Conservation (phyloP, 78 protist genomes). For the Chrysochromulina parva region DNA sequence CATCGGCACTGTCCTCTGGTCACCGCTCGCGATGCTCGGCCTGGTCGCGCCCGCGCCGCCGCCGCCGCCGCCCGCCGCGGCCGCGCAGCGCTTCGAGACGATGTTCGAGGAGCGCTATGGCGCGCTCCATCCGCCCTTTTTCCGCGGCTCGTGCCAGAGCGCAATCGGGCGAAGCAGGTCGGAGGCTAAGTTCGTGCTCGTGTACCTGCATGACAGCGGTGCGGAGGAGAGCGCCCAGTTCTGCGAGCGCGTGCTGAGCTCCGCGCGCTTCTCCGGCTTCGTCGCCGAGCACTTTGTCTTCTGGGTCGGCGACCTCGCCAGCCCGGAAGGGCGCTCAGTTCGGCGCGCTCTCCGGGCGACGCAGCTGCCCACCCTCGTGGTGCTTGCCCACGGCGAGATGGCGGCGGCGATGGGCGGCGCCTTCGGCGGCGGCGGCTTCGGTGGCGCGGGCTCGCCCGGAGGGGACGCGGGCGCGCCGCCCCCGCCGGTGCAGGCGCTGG, state of each 20-base stretch:
- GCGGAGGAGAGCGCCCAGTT: too few relatives aligned
- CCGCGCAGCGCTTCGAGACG: neutral
- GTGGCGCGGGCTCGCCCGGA: too few relatives aligned
- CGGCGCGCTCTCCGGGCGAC: neutral
- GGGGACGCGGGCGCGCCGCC: too few relatives aligned
- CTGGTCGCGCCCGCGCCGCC: neutral
- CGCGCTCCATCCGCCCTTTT: neutral
- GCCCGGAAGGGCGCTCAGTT: neutral
- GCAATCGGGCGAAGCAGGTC: neutral
- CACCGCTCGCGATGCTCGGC: neutral
- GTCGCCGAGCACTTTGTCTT: neutral
- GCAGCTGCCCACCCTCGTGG: neutral
- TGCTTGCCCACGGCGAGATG: neutral
- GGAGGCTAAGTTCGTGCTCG: conserved; percentile 1
- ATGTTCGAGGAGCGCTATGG: neutral
- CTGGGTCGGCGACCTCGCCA: neutral
- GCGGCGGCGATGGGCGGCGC: neutral
- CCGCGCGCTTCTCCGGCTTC: neutral
- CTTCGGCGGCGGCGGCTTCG: neutral
- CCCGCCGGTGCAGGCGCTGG: neutral
- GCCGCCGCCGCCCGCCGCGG: neutral
- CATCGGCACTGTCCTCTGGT: neutral
- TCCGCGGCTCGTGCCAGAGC: neutral
- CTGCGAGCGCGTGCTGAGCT: neutral
- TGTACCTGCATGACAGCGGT: neutral